phyloP scores from a whole-genome alignment of 768 basidiomycete species.

The Fomitopsis serialis region DNA sequence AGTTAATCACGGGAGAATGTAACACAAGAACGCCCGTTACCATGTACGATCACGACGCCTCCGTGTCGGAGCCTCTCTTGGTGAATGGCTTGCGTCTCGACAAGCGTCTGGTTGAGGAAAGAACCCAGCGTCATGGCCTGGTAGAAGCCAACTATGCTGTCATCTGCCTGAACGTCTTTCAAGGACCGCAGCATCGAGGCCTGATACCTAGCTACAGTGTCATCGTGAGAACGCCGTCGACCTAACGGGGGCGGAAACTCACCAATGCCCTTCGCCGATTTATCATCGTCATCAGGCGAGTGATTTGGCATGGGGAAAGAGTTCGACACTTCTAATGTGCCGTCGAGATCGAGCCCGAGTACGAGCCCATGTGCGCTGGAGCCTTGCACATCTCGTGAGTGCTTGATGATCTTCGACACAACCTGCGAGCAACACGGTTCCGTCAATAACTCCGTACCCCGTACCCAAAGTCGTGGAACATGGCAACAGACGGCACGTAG shows the following conservation, averaged over 20 bases:
- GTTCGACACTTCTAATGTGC: constrained; percentile 85
- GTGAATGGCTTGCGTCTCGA: constrained; percentile 82
- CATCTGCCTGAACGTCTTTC: constrained; percentile 87
- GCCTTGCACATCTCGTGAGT: constrained; percentile 72
- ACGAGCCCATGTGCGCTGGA: constrained; percentile 79
- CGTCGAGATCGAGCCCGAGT: constrained; percentile 89
- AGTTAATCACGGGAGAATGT: constrained; percentile 7
- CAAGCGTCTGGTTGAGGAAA: constrained; percentile 74
- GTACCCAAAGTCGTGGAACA: not conserved
- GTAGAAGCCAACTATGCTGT: constrained; percentile 92
- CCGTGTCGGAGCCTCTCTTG: constrained; percentile 83
- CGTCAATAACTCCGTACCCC: not conserved
- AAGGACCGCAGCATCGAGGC: constrained; percentile 79
- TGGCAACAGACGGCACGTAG: too few relatives aligned
- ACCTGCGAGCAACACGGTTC: constrained; percentile 43
- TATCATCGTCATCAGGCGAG: constrained; percentile 73
- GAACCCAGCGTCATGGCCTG: constrained; percentile 83
- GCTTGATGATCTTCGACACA: constrained; percentile 91
- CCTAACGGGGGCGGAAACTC: constrained; percentile 22
- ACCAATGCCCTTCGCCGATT: constrained; percentile 73
- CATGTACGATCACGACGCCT: constrained; percentile 81
- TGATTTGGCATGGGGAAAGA: constrained; percentile 80
- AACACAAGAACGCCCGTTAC: constrained; percentile 30
- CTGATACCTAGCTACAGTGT: constrained; percentile 66
- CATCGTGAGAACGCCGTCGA: not conserved